A percentile compares a stretch with the other conserved stretches of the same genome.
Conservation (phyloP, 1,284 basidiomycete species). For the Sphagnurus paluster region DNA sequence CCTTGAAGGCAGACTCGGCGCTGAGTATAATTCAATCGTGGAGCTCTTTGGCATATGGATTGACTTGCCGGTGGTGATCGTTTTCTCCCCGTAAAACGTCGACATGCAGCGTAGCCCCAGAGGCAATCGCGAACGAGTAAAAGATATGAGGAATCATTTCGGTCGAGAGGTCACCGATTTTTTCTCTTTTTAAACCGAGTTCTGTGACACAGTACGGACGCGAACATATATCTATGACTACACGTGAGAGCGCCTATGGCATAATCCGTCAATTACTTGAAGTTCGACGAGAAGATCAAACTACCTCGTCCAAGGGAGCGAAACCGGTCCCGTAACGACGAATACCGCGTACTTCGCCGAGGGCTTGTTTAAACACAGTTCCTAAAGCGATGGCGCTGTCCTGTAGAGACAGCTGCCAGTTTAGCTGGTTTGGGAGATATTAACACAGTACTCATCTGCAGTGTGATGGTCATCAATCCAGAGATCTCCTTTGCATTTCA, state of each 20-base stretch:
- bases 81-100: conserved; percentile 95
- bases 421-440: conserved; percentile 12
- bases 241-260: conserved; percentile 83
- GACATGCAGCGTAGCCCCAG: conserved; percentile 90
- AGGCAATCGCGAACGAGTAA: conserved; percentile 90
- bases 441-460: conserved; percentile 72
- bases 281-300: conserved; percentile 4
- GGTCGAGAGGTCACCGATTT: conserved; percentile 93
- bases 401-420: conserved; percentile 50
- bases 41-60: neutral
- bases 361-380: conserved; percentile 92
- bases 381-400: conserved; percentile 93
- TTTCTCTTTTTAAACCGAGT: conserved; percentile 89
- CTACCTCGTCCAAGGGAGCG: conserved; percentile 94
- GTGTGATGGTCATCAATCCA: conserved; percentile 99
- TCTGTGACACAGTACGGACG: conserved; percentile 95
- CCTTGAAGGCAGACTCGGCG: conserved; percentile 97
- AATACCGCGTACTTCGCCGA: conserved; percentile 95
- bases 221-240: conserved; percentile 97
- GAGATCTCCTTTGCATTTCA: conserved; percentile 94
- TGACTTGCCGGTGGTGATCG: conserved; percentile 91
- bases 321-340: conserved; percentile 95
- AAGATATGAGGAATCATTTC: conserved; percentile 98
- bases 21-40: conserved; percentile 39
- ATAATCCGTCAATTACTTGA: conserved; percentile 4